These are phyloP conservation scores for Epichloe hybrida DNA, from an alignment of 2,329 filamentous ascomycete species.

Conservation along the genomic window DNA sequence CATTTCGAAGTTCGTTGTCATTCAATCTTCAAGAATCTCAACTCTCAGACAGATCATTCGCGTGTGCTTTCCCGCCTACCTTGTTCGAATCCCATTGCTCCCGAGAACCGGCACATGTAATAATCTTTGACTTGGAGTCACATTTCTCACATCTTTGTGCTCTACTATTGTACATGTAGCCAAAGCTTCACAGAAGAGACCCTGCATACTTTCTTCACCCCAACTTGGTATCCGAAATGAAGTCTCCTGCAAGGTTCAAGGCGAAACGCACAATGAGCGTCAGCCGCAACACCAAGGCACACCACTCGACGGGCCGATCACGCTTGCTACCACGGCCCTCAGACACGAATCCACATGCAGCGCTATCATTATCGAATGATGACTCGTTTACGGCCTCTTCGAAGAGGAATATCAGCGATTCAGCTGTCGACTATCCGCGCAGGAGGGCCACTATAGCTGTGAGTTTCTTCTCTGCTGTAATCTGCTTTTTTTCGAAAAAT, in stretches of 20 bases:
- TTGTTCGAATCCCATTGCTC: too few species aligned
- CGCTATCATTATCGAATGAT: constrained; percentile 33
- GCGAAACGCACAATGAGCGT: constrained; percentile 30
- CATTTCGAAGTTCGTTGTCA: not conserved
- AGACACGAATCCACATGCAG: constrained; percentile 31
- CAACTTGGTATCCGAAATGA: constrained; percentile 21
- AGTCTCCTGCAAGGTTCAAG: constrained; percentile 35
- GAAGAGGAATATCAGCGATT: constrained; percentile 49
- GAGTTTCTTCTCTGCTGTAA: constrained; percentile 18
- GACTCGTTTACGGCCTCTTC: constrained; percentile 43
- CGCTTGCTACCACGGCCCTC: constrained; percentile 42
- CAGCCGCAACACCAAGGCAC: constrained; percentile 40
- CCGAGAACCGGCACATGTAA: not conserved
- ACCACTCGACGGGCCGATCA: constrained; percentile 35
- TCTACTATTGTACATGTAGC: too few species aligned
- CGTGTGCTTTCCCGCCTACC: too few species aligned
- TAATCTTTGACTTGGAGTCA: not conserved
- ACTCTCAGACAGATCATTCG: too few species aligned
- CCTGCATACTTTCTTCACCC: too few species aligned
- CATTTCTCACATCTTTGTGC: too few species aligned
- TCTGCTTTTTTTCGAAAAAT: too few species aligned
- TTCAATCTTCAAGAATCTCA: too few species aligned
- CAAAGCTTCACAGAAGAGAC: not conserved
- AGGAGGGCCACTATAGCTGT: constrained; percentile 53
- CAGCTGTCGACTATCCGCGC: constrained; percentile 48